Conservation (phyloP, 805 yeast genomes). For the Wickerhamomyces ciferrii region DNA sequence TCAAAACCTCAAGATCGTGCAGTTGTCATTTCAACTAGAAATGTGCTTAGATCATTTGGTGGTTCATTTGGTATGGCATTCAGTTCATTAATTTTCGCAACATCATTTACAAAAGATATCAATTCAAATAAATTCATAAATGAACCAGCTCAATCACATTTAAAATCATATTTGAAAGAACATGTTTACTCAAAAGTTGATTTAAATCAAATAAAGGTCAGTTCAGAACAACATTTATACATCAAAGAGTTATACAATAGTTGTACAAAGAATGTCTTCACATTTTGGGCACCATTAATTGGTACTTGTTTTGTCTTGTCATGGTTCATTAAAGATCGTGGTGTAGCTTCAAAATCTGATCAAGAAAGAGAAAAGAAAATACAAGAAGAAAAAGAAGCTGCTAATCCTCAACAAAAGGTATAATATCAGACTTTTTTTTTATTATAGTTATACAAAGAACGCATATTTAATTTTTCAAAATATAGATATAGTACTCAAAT, state of each 20-base stretch:
- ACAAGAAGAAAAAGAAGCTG: background rate
- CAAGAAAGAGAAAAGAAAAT: background rate
- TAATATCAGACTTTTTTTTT: too few species aligned
- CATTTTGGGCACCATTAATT: constrained; percentile 3
- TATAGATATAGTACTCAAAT: too few species aligned
- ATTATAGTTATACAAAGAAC: too few species aligned
- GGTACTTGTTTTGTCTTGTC: background rate
- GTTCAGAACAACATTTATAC: background rate
- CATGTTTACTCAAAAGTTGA: background rate
- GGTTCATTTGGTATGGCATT: constrained; percentile 55
- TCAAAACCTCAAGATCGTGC: constrained; percentile 47
- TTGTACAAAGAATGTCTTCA: constrained; percentile 1
- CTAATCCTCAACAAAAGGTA: background rate
- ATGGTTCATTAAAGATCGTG: background rate
- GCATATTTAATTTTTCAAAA: too few species aligned
- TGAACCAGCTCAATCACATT: constrained; percentile 40
- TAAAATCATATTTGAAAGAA: background rate
- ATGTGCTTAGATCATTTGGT: constrained; percentile 51
- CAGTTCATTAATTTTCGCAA: constrained; percentile 6
- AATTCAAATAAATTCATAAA: background rate
- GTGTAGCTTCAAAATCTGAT: background rate
- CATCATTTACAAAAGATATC: background rate
- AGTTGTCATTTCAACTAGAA: constrained; percentile 50
- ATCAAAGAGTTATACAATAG: background rate
- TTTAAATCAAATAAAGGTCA: background rate